Evolutionary conservation across 495 filamentous ascomycete species (phyloP), one percentile per base, ranked within the genome.

Genomic region (Daldinia loculata): DNA sequence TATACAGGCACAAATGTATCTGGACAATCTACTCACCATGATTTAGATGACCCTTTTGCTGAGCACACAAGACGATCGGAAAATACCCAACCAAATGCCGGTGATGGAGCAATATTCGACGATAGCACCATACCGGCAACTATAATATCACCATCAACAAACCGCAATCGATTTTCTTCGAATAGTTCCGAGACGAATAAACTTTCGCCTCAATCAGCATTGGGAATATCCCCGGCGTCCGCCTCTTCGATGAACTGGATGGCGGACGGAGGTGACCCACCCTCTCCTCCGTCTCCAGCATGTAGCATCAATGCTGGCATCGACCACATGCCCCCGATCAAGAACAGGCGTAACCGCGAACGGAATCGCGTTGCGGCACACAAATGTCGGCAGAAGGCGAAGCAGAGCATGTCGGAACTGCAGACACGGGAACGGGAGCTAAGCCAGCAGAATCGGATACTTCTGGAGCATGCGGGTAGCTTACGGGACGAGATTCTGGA

Each of bases 371-470:
- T 90, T 2, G 89, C 90, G 6, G 90, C 89, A 4, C 88, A 85
- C 75, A 91, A 91, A 69, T 92, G 89, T 72, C 87, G 90, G 7
- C 84, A 87, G 74, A 91, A 91, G 78, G 90, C 90, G 72, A 91
- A 91, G 56, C 84, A 86, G 38, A 84, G 84, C 56, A 82, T 81
- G 5, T 71, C 81, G 26, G 67, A 77, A 8, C 80, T 89, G 8
- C 85, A 87, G 61, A 64, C 56, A 30, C 67, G 67, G 12, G 79
- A 79, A 58, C 71, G 58, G 6, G 67, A 74, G 19, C 62, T 76
- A 14, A 67, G 69, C 45, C 56, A 56, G 30, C 74, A 74, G 17
- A 75, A 75, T 36, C 64, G 67, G 12, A 14, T 61, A 22, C 61
- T 81, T 32, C 59, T 59, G 8, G 67, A 69, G 2, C 67, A 71